Conservation (phyloP, 2,329 filamentous ascomycete species). For the Scedosporium apiospermum region DNA sequence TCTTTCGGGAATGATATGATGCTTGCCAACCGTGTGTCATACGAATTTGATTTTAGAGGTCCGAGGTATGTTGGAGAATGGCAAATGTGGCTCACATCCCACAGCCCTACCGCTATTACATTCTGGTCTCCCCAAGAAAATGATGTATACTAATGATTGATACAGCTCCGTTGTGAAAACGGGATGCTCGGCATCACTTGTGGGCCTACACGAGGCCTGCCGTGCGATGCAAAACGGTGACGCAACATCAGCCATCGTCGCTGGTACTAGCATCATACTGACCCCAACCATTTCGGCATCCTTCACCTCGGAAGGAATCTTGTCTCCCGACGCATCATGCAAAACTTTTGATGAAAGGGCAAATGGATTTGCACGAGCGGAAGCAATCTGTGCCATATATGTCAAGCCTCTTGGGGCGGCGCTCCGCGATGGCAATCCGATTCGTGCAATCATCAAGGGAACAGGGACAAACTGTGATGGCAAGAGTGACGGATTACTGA, state of each 20-base stretch:
- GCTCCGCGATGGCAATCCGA: constrained; percentile 42
- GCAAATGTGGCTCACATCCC: too few species aligned
- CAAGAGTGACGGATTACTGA: constrained; percentile 43
- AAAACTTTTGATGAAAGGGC: constrained; percentile 26
- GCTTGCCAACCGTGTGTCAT: constrained; percentile 21
- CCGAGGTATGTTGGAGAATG: constrained; percentile 15
- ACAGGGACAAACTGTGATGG: constrained; percentile 48
- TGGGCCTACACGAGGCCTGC: constrained; percentile 22
- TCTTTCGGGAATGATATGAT: constrained; percentile 15
- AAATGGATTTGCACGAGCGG: constrained; percentile 50
- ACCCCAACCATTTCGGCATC: constrained; percentile 16
- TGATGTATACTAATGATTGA: background rate
- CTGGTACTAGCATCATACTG: constrained; percentile 22
- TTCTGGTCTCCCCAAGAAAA: background rate
- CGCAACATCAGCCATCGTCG: constrained; percentile 20
- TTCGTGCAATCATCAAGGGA: constrained; percentile 39
- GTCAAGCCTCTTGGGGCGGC: constrained; percentile 49
- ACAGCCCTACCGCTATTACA: too few species aligned
- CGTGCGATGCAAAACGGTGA: constrained; percentile 17
- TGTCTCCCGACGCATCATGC: constrained; percentile 42
- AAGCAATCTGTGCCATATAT: constrained; percentile 45
- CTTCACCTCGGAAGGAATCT: constrained; percentile 14
- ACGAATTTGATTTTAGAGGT: constrained; percentile 22
- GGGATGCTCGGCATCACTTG: constrained; percentile 24
- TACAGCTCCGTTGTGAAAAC: constrained; percentile 24